Base-by-base conservation (phyloP, 2,329 filamentous ascomycete genomes). In the Aspergillus sp. region DNA sequence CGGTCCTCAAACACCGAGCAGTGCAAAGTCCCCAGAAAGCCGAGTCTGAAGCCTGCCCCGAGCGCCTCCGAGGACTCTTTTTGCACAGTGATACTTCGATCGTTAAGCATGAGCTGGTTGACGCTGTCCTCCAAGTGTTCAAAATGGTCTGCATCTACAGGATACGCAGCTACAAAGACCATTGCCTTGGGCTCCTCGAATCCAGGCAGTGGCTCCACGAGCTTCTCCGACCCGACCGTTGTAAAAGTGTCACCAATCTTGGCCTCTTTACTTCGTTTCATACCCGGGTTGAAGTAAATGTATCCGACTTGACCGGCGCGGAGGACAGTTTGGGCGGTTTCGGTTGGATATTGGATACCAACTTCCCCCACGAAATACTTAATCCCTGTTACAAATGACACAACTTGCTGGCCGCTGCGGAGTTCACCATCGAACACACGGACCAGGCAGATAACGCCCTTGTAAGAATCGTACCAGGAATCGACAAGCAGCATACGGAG, bases 1-100 rank as follows among this genome's bases (percentile, higher is more conserved):
- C 95, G 89, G 74, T 99, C 95, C 75, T 99, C 93, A 67, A 99
- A 99, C 4, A 99, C 95, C n/a, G 93, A 98, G 77, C 95, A 98
- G 74, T 99, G 95, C 48, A 99, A 80, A 12, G 93, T 98, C n/a
- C 95, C 95, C 3, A 99, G 78, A 70, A 99, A 99, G 0, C 95
- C 95, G 11, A 99, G 79, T 46, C 95, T 87, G 89, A 95, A 99
- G 2, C 95, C 95, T 1, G 93, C 90, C 1, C 95, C 95, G 0
- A 99, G 81, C 0, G 95, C 95, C 70, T 98, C 92, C 0, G 93
- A 97, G 24, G 90, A 91, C 71, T 98, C 95, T 72, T 98, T 98
- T 66, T 93, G 89, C 47, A 98, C 80, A 3, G 92, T 96, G 33
- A 99, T 91, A 71, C 92, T 96, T 58, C 95, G 87, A 73, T 99